Conservation (phyloP, 768 basidiomycete species). For the Leucocoprinus birnbaumii region DNA sequence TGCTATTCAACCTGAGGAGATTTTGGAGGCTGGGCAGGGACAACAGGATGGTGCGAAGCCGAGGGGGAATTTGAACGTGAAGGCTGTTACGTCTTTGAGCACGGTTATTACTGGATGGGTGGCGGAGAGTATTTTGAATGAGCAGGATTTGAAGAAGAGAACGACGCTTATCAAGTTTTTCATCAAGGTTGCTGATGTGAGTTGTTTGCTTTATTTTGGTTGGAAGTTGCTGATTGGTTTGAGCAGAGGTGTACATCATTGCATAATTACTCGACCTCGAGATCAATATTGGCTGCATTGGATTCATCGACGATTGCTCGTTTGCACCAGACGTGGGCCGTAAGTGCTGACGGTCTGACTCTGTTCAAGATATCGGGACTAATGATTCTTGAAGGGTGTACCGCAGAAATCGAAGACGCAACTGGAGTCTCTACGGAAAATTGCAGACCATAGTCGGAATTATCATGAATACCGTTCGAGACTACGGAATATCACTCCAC, state of each 20-base stretch:
- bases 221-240: constrained; percentile 2
- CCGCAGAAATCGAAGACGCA: constrained; percentile 81
- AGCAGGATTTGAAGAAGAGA: constrained; percentile 85
- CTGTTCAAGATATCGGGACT: background rate
- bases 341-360: constrained; percentile 37
- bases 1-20: constrained; percentile 82
- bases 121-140: constrained; percentile 89
- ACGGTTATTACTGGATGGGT: constrained; percentile 96
- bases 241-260: constrained; percentile 77
- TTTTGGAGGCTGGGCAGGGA: constrained; percentile 74
- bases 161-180: constrained; percentile 82
- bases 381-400: constrained; percentile 51
- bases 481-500: constrained; percentile 85
- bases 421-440: constrained; percentile 74
- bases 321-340: constrained; percentile 90
- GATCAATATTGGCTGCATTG: constrained; percentile 90
- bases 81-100: constrained; percentile 82
- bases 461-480: constrained; percentile 88
- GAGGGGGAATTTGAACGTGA: constrained; percentile 62
- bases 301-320: constrained; percentile 95
- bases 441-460: constrained; percentile 90
- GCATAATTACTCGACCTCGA: constrained; percentile 89
- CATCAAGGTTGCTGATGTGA: constrained; percentile 88
- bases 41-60: constrained; percentile 44
- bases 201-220: constrained; percentile 27